These are phyloP conservation scores for Anthracocystis panici-leucophaei DNA, from an alignment of 1,284 basidiomycete species.

Conservation along the genomic window DNA sequence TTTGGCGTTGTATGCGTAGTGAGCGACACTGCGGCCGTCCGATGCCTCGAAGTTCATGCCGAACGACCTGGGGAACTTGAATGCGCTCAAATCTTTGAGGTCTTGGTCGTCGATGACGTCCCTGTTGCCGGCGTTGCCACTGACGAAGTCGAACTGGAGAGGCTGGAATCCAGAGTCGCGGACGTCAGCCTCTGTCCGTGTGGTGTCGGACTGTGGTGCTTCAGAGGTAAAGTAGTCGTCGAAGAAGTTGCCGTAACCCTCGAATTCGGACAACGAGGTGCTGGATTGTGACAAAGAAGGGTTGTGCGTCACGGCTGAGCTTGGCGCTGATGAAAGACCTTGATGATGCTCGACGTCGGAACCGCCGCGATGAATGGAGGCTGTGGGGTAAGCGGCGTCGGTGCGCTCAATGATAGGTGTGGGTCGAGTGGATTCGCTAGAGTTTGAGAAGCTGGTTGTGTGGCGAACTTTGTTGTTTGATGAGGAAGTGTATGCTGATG, in stretches of 20 bases:
- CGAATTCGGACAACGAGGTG: conserved; percentile 2
- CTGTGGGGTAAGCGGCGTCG: background rate
- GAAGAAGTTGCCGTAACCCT: conserved; percentile 24
- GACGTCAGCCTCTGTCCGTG: background rate
- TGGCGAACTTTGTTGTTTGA: background rate
- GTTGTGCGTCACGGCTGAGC: background rate
- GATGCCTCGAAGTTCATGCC: conserved; percentile 36
- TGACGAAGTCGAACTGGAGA: background rate
- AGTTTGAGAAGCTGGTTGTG: background rate
- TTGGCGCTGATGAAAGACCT: background rate
- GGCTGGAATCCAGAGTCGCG: background rate
- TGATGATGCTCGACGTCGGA: background rate
- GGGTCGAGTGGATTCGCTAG: background rate
- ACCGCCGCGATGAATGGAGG: background rate
- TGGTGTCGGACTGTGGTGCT: background rate
- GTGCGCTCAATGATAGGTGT: background rate
- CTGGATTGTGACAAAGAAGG: background rate
- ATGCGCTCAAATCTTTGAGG: conserved; percentile 19
- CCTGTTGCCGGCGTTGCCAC: background rate
- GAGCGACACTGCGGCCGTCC: conserved; percentile 20
- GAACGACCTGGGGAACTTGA: conserved; percentile 24
- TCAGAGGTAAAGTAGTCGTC: conserved; percentile 13
- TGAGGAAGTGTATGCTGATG: background rate
- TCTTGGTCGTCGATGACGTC: conserved; percentile 20
- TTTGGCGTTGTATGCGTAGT: conserved; percentile 26